phyloP scores from a whole-genome alignment of 1,284 basidiomycete genomes.

The Cutaneotrichosporon sp. region DNA sequence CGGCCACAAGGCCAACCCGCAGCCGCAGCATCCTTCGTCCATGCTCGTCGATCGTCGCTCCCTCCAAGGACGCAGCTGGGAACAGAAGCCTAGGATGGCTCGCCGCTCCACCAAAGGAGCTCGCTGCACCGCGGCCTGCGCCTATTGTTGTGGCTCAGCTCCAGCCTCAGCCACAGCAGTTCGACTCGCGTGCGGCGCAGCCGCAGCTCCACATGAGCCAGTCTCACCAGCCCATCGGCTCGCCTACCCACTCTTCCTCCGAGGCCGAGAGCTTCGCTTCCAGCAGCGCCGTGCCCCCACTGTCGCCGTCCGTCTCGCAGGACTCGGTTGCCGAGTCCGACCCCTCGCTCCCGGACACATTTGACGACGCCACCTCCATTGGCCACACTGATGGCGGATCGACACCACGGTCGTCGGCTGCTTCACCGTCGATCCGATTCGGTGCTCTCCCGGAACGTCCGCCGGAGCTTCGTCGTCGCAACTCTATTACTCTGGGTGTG shows the following conservation, averaged over 20 bases:
- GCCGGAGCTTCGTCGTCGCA: slow-evolving; percentile 39
- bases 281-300: background rate
- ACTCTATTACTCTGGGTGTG: slow-evolving; percentile 44
- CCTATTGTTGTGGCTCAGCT: background rate
- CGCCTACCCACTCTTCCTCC: background rate
- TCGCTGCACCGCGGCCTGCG: background rate
- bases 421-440: slow-evolving; percentile 17
- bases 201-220: too few relatives aligned
- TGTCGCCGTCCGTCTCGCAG: background rate
- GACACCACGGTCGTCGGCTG: slow-evolving; percentile 9
- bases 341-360: background rate
- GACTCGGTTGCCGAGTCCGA: background rate
- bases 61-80: slow-evolving; percentile 4
- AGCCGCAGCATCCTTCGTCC: slow-evolving; percentile 13
- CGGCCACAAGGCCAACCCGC: too few relatives aligned
- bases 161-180: background rate
- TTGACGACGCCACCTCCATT: background rate
- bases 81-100: slow-evolving; percentile 1
- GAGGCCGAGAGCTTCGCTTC: background rate
- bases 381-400: background rate
- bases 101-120: background rate
- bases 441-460: slow-evolving; percentile 23
- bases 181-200: background rate
- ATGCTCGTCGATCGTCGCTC: slow-evolving; percentile 6
- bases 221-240: background rate